phyloP scores from a whole-genome alignment of 192 early-diverging fungal genomes.

The Coemansia guatemalensis region DNA sequence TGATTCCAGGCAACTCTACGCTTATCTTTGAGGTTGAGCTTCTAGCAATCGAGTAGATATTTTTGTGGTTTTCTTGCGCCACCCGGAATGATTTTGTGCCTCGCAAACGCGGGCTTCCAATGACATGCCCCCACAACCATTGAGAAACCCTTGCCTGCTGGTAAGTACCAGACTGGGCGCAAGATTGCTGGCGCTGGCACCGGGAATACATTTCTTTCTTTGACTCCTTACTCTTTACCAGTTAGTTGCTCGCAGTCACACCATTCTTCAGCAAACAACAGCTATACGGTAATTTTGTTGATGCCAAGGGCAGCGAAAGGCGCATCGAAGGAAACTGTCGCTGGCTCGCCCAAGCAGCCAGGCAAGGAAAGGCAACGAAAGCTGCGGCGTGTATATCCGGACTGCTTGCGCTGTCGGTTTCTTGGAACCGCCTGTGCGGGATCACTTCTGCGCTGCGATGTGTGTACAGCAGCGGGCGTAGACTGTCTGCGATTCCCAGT shows the following conservation, averaged over 20 bases:
- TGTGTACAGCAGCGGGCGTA: slow-evolving; percentile 11
- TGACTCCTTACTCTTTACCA: slow-evolving; percentile 9
- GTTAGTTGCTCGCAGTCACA: background rate
- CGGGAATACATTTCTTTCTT: background rate
- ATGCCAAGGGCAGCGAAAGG: background rate
- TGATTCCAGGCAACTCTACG: slow-evolving; percentile 79
- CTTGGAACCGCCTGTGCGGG: slow-evolving; percentile 16
- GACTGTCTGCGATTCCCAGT: slow-evolving; percentile 16
- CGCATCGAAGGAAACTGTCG: background rate
- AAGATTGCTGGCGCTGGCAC: background rate
- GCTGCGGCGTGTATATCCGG: background rate
- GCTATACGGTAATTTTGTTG: background rate
- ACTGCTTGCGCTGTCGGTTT: slow-evolving; percentile 40
- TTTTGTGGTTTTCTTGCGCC: background rate
- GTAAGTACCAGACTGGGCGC: background rate
- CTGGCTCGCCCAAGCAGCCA: background rate
- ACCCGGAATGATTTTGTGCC: background rate
- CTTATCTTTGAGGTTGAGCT: slow-evolving; percentile 87
- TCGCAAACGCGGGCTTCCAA: background rate
- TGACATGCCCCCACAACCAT: background rate
- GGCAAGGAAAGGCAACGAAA: background rate
- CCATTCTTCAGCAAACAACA: background rate
- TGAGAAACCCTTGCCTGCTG: background rate
- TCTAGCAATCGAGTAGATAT: slow-evolving; percentile 44
- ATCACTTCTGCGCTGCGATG: slow-evolving; percentile 4